Evolutionary conservation across 2,329 filamentous ascomycete genomes (phyloP).

Genomic region (Rachicladosporium sp.): DNA sequence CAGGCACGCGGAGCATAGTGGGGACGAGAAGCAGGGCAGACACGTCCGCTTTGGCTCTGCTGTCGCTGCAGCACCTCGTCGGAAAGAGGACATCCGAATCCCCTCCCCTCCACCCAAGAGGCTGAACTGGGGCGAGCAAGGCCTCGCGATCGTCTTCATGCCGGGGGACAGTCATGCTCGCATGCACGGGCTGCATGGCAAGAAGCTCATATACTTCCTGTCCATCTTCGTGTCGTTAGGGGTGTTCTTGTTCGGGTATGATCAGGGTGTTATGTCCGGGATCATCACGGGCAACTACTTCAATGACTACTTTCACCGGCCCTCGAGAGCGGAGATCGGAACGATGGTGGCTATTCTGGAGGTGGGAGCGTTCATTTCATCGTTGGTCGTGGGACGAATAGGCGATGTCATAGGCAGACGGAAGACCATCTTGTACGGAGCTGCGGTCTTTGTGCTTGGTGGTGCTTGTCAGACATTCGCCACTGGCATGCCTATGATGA

Average conservation of each 20-base stretch:
- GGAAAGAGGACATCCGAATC: constrained; percentile 65
- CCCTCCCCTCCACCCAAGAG: constrained; percentile 53
- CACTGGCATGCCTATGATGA: constrained; percentile 78
- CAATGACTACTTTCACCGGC: constrained; percentile 83
- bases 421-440: constrained; percentile 85
- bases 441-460: constrained; percentile 72
- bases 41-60: constrained; percentile 9
- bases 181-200: constrained; percentile 87
- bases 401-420: constrained; percentile 86
- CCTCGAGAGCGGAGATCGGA: constrained; percentile 73
- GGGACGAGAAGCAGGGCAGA: constrained; percentile 28
- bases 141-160: constrained; percentile 77
- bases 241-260: constrained; percentile 81
- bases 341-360: constrained; percentile 98
- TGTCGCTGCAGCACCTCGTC: constrained; percentile 36
- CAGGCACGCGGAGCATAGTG: constrained; percentile 5
- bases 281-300: constrained; percentile 66
- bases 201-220: constrained; percentile 69
- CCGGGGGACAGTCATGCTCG: constrained; percentile 55
- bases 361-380: constrained; percentile 83
- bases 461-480: constrained; percentile 76
- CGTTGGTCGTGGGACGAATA: constrained; percentile 70
- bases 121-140: constrained; percentile 54
- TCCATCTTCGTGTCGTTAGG: constrained; percentile 42
- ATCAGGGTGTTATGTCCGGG: constrained; percentile 79